Evolutionary conservation across 176 grass and related monocot genomes (phyloP), one percentile per base, ranked within the genome.

Genomic region (Bonia amplexicaulis): DNA sequence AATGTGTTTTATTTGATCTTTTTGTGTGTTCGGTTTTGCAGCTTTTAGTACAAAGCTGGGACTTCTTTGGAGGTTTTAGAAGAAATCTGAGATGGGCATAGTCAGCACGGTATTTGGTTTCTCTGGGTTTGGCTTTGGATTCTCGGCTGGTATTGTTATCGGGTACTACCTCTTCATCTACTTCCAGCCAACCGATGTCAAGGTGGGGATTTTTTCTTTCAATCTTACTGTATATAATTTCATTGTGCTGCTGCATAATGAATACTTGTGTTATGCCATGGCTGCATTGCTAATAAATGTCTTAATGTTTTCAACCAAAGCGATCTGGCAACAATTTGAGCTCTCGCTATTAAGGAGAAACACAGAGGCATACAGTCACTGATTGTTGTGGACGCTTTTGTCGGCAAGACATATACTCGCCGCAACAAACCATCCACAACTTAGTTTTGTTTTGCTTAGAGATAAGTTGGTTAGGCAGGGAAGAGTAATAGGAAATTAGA

Each of bases 111-210:
- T 89, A 45, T 76, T 99, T 51, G 90, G 96, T 74, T 94, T 96
- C 77, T 88, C 82, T 77, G 93, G 96, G 64, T 99, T 99, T 86
- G 93, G 96, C 6, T 80, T 89, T 64, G 96, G 96, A 62, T 80
- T 99, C 26, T 86, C 90, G 0, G 63, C 93, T 81, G 96, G 96
- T 39, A 71, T 94, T 78, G 90, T 92, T 41, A 90, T 96, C 19
- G 96, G 96, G 11, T 96, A 94, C 87, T 94, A 89, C 27, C 66
- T 91, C 53, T 96, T 99, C 90, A 88, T 99, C 66, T 95, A 89
- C 54, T 79, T 81, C 76, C 96, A 99, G 69, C 91, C 91, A 74
- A 91, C 83, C 3, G 90, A 99, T 82, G 91, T 96, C 84, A 95
- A 94, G 93, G 96, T 98, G 73, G 37, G 1, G 27, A 27, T 48